Percentiles rank a stretch among this genome's conserved stretches.
phyloP scores from a whole-genome alignment of 441 rosid species.

The Eugenia klotzschiana region DNA sequence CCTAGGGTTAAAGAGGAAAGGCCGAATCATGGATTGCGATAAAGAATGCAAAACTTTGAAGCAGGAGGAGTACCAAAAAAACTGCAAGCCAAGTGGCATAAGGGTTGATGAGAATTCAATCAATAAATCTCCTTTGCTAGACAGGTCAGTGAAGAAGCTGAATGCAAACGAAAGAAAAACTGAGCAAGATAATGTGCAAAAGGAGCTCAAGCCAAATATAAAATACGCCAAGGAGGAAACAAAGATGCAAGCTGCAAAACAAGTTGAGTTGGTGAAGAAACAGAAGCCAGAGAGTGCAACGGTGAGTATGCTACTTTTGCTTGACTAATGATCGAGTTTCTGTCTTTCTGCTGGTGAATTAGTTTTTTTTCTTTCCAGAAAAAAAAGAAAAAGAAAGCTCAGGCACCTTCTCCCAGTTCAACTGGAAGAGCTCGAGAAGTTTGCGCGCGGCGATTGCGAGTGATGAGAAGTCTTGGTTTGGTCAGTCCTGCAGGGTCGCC shows the following conservation, averaged over 20 bases:
- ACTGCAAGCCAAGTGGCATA: background rate
- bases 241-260: background rate
- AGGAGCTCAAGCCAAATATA: background rate
- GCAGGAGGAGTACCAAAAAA: background rate
- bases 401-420: constrained; percentile 11
- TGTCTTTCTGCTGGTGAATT: background rate
- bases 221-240: background rate
- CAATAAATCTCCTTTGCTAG: background rate
- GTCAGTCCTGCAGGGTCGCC: constrained; percentile 56
- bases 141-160: background rate
- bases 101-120: background rate
- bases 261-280: background rate
- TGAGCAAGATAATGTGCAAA: background rate
- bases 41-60: background rate
- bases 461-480: constrained; percentile 50
- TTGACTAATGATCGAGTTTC: background rate
- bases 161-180: background rate
- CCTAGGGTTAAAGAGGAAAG: background rate
- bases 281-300: constrained; percentile 1
- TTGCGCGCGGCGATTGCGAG: constrained; percentile 32
- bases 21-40: background rate
- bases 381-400: background rate
- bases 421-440: constrained; percentile 16
- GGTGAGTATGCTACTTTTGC: constrained; percentile 6
- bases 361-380: background rate